Evolutionary conservation across 78 protist genomes (phyloP).

Genomic region (Dictyostelium capitatum): DNA sequence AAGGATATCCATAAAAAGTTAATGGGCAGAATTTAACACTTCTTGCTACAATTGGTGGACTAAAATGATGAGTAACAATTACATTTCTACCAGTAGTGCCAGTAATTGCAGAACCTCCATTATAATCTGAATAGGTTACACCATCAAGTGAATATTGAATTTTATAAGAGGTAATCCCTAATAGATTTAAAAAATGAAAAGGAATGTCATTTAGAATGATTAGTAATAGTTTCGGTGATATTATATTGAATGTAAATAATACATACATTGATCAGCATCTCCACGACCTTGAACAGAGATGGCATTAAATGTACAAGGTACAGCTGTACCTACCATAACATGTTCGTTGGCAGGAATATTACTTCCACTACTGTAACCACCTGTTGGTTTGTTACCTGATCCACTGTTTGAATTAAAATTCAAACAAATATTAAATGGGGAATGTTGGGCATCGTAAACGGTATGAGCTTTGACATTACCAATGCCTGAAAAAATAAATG

Average conservation of each 20-base stretch:
- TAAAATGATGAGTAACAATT: not conserved
- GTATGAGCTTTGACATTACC: too few species aligned
- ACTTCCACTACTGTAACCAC: too few species aligned
- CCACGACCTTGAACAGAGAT: slow-evolving; percentile 1
- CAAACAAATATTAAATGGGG: too few species aligned
- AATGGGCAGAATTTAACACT: slow-evolving; percentile 3
- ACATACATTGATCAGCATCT: not conserved
- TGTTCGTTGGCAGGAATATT: slow-evolving; percentile 25
- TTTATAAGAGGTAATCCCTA: slow-evolving; percentile 17
- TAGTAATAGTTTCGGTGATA: too few species aligned
- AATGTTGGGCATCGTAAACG: too few species aligned
- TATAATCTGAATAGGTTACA: not conserved
- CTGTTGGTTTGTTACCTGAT: too few species aligned
- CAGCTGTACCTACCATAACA: not conserved
- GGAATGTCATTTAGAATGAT: too few species aligned
- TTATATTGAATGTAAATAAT: too few species aligned
- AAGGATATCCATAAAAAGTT: not conserved
- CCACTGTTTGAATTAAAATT: too few species aligned
- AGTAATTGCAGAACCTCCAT: not conserved
- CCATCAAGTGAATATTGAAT: slow-evolving; percentile 6
- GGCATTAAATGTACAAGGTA: not conserved
- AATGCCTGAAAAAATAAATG: too few species aligned
- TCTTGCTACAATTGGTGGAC: slow-evolving; percentile 47
- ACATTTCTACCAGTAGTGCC: not conserved
- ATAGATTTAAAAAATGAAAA: too few species aligned